Evolutionary conservation across 2,329 filamentous ascomycete species (phyloP).

Genomic region (Clonostachys byssicola): DNA sequence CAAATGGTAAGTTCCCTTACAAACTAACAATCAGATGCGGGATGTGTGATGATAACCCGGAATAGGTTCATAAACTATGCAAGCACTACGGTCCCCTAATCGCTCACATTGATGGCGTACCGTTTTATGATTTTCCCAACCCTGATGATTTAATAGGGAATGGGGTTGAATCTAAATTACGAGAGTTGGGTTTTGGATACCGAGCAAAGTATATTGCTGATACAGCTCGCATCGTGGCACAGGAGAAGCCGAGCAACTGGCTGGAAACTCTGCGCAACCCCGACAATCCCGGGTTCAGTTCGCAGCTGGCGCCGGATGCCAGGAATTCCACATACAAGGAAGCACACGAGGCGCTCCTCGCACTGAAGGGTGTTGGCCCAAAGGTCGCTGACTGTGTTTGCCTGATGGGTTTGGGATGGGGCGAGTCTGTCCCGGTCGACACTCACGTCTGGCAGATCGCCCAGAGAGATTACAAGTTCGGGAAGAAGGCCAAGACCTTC

Average conservation of each 20-base stretch:
- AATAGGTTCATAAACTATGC: slow-evolving; percentile 79
- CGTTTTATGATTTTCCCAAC: slow-evolving; percentile 84
- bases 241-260: slow-evolving; percentile 68
- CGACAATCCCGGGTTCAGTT: slow-evolving; percentile 56
- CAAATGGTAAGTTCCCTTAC: slow-evolving; percentile 67
- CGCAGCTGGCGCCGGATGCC: slow-evolving; percentile 36
- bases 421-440: slow-evolving; percentile 90
- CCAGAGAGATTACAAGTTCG: slow-evolving; percentile 91
- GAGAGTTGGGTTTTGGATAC: slow-evolving; percentile 88
- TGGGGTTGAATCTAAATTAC: slow-evolving; percentile 75
- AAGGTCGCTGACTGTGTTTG: slow-evolving; percentile 98
- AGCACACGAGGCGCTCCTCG: slow-evolving; percentile 76
- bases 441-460: slow-evolving; percentile 99
- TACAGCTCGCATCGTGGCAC: slow-evolving; percentile 72
- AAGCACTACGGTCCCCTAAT: slow-evolving; percentile 77
- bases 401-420: slow-evolving; percentile 94
- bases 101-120: slow-evolving; percentile 61
- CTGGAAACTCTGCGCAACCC: slow-evolving; percentile 75
- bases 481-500: slow-evolving; percentile 76
- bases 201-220: slow-evolving; percentile 87
- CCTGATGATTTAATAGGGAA: slow-evolving; percentile 68
- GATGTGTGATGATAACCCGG: background rate
- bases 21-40: background rate
- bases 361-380: slow-evolving; percentile 84
- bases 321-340: slow-evolving; percentile 62